phyloP scores from a whole-genome alignment of 192 early-diverging fungal genomes.

The Dimargaris xerosporica region DNA sequence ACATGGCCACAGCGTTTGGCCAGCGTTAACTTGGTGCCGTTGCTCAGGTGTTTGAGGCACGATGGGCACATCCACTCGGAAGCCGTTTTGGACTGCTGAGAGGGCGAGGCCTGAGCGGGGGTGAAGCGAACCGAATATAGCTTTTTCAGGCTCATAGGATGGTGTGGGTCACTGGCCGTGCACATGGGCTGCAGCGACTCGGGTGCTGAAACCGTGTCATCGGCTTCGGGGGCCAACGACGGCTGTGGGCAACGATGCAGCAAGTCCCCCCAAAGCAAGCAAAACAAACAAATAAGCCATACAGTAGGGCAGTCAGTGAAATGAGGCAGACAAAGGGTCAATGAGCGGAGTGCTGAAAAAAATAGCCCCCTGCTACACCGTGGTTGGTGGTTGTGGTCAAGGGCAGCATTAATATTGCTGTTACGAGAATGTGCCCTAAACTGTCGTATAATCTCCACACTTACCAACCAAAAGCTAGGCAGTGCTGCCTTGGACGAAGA shows the following conservation, averaged over 20 bases:
- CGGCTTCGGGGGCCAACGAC: constrained; percentile 1
- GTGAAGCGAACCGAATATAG: constrained; percentile 2
- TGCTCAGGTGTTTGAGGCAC: neutral
- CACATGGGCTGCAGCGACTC: constrained; percentile 3
- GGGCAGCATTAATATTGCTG: too few relatives aligned
- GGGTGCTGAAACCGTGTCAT: neutral
- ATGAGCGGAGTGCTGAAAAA: neutral
- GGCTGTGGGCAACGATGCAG: too few relatives aligned
- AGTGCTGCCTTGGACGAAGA: neutral
- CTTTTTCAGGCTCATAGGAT: constrained; percentile 10
- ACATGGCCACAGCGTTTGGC: constrained; percentile 9
- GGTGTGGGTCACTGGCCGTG: constrained; percentile 6
- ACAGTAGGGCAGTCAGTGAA: too few relatives aligned
- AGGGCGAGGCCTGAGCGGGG: neutral
- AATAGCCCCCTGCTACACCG: neutral
- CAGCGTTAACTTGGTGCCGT: neutral
- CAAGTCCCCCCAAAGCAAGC: too few relatives aligned
- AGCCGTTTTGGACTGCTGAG: neutral
- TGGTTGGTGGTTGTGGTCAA: too few relatives aligned
- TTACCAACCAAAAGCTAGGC: constrained; percentile 1
- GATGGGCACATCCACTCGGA: constrained; percentile 7
- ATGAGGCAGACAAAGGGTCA: neutral
- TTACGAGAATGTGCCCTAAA: too few relatives aligned
- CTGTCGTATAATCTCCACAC: neutral
- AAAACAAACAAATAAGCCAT: too few relatives aligned